phyloP scores from a whole-genome alignment of 768 basidiomycete genomes.

The Cystobasidiopsis lactophilus region DNA sequence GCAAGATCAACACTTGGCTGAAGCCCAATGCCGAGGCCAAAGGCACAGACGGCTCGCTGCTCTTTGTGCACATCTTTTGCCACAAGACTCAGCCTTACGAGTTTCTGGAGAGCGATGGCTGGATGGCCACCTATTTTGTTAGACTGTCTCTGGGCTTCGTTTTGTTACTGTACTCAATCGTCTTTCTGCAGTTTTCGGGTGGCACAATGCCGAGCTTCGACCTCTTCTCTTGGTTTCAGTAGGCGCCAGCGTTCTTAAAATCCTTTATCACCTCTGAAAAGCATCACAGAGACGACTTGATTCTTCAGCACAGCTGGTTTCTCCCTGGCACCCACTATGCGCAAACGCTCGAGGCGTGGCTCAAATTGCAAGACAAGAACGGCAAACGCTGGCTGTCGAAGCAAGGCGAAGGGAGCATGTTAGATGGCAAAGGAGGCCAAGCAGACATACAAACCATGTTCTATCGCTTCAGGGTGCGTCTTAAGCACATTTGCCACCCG shows the following conservation, averaged over 20 bases:
- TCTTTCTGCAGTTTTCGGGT: constrained; percentile 23
- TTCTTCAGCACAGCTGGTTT: constrained; percentile 39
- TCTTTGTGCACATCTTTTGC: constrained; percentile 53
- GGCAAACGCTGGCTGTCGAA: constrained; percentile 33
- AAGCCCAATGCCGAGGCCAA: constrained; percentile 25
- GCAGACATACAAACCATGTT: constrained; percentile 37
- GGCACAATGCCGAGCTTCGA: constrained; percentile 52
- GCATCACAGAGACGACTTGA: constrained; percentile 27
- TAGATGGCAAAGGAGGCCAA: constrained; percentile 33
- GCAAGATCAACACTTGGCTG: constrained; percentile 45
- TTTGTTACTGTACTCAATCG: neutral
- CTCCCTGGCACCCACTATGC: constrained; percentile 44
- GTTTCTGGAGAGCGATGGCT: constrained; percentile 44
- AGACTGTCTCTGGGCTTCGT: constrained; percentile 19
- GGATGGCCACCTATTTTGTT: constrained; percentile 57
- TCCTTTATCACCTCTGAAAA: neutral
- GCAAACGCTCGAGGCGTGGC: constrained; percentile 44
- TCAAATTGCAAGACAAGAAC: constrained; percentile 22
- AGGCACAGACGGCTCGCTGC: constrained; percentile 26
- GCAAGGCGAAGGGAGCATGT: constrained; percentile 31
- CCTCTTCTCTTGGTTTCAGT: constrained; percentile 45
- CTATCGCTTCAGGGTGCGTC: constrained; percentile 27
- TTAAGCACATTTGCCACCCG: no score
- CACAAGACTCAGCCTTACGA: constrained; percentile 32
- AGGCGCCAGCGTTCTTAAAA: constrained; percentile 18